phyloP scores from a whole-genome alignment of 2,329 filamentous ascomycete species.

The Calonectria pteridis region DNA sequence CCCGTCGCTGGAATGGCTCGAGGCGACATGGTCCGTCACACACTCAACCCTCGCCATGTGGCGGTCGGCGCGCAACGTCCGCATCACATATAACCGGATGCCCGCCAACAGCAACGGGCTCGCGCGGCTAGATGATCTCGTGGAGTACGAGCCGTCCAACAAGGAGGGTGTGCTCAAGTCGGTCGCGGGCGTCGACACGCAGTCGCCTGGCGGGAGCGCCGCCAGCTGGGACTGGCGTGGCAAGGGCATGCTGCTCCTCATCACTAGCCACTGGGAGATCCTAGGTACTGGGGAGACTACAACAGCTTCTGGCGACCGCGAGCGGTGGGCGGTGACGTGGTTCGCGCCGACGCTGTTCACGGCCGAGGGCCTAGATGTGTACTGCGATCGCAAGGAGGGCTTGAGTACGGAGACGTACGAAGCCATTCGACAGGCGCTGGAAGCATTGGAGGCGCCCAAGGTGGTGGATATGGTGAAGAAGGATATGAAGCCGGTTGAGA shows the following conservation, averaged over 20 bases:
- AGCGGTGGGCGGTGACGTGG: conserved; percentile 84
- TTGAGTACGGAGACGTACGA: conserved; percentile 68
- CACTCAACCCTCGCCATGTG: conserved; percentile 86
- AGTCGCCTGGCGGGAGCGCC: conserved; percentile 43
- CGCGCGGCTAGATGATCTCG: conserved; percentile 75
- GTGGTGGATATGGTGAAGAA: conserved; percentile 64
- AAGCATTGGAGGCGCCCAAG: conserved; percentile 61
- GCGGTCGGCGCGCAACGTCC: conserved; percentile 82
- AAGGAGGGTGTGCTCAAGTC: conserved; percentile 65
- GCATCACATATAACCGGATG: conserved; percentile 78
- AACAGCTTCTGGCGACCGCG: conserved; percentile 54
- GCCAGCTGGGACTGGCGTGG: conserved; percentile 81
- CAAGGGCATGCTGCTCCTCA: conserved; percentile 79
- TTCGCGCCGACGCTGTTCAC: conserved; percentile 89
- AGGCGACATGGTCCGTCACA: conserved; percentile 78
- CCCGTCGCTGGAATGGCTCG: conserved; percentile 70
- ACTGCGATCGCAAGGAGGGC: conserved; percentile 73
- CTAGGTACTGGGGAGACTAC: conserved; percentile 76
- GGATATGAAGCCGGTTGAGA: conserved; percentile 64
- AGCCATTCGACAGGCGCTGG: conserved; percentile 67
- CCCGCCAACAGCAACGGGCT: conserved; percentile 53
- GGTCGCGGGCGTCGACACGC: conserved; percentile 75
- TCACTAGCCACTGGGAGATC: conserved; percentile 83
- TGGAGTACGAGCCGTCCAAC: conserved; percentile 73
- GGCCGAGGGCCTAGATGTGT: conserved; percentile 84